Evolutionary conservation across 2,329 filamentous ascomycete genomes (phyloP).

Genomic region (Zymoseptoria ardabiliae): DNA sequence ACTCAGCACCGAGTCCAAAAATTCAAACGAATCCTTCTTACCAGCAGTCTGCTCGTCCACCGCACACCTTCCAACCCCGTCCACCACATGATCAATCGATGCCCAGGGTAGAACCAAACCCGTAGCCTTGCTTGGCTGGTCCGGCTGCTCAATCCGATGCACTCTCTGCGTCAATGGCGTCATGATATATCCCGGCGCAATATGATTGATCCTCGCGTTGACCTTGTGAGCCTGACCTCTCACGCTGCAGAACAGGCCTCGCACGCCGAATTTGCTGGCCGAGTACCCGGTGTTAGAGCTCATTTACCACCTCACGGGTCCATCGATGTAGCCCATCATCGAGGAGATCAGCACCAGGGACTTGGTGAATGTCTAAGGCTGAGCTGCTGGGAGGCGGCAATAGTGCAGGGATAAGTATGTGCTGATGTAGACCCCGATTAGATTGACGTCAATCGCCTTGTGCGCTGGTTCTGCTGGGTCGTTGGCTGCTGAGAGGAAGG

Average conservation of each 20-base stretch:
- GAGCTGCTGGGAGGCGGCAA: slow-evolving; percentile 5
- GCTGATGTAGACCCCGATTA: slow-evolving; percentile 8
- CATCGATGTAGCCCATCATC: slow-evolving; percentile 13
- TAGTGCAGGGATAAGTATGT: slow-evolving; percentile 12
- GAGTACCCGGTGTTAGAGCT: slow-evolving; percentile 7
- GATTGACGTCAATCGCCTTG: slow-evolving; percentile 9
- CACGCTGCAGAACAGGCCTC: slow-evolving; percentile 11
- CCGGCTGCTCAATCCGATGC: neutral
- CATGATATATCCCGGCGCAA: slow-evolving; percentile 12
- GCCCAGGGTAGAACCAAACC: neutral
- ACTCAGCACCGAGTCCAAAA: neutral
- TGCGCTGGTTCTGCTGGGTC: slow-evolving; percentile 1
- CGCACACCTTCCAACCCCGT: neutral
- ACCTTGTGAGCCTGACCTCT: slow-evolving; percentile 3
- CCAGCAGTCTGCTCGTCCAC: neutral
- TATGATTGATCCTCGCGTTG: slow-evolving; percentile 10
- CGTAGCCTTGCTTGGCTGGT: neutral
- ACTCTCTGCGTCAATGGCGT: slow-evolving; percentile 6
- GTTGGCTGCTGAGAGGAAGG: neutral
- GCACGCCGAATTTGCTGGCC: slow-evolving; percentile 8
- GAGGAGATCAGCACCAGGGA: slow-evolving; percentile 8
- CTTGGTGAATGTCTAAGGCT: slow-evolving; percentile 6
- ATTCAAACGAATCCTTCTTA: neutral
- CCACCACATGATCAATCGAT: neutral
- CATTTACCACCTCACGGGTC: too few species aligned